A percentile compares a stretch with the other conserved stretches of the same genome.
These are phyloP conservation scores for Penicillium bovifimosum DNA, from an alignment of 495 filamentous ascomycete genomes.

Conservation along the genomic window DNA sequence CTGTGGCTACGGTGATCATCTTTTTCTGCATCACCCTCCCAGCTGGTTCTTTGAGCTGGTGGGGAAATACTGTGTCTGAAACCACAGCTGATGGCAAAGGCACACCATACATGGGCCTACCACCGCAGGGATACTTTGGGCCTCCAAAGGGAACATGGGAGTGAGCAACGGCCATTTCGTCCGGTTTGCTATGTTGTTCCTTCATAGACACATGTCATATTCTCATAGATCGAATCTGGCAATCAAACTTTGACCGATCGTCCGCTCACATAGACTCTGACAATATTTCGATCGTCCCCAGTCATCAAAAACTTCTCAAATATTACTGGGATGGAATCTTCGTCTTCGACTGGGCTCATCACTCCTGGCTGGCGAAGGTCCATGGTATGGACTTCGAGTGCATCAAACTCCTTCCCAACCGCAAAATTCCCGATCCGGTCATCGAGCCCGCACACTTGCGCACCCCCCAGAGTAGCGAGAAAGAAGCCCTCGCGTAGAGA, in stretches of 20 bases:
- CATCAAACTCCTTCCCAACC: slow-evolving; percentile 61
- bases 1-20: slow-evolving; percentile 56
- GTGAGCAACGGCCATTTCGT: slow-evolving; percentile 17
- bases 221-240: not conserved
- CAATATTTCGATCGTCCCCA: slow-evolving; percentile 60
- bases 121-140: slow-evolving; percentile 53
- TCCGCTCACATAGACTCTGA: slow-evolving; percentile 52
- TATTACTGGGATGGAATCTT: slow-evolving; percentile 39
- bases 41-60: slow-evolving; percentile 56
- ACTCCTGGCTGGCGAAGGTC: slow-evolving; percentile 29
- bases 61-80: slow-evolving; percentile 53
- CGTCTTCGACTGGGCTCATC: slow-evolving; percentile 50
- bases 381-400: slow-evolving; percentile 45
- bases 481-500: slow-evolving; percentile 53
- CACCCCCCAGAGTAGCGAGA: slow-evolving; percentile 58
- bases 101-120: slow-evolving; percentile 37
- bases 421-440: slow-evolving; percentile 53
- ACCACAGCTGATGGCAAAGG: slow-evolving; percentile 45
- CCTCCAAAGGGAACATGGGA: slow-evolving; percentile 44
- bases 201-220: not conserved
- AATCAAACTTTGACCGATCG: slow-evolving; percentile 49
- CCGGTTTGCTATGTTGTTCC: not conserved
- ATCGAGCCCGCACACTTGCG: slow-evolving; percentile 53
- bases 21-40: slow-evolving; percentile 69
- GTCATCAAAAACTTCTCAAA: slow-evolving; percentile 66